These are phyloP conservation scores for Syzygium aqueum DNA, from an alignment of 345 rosid species.

Conservation along the genomic window DNA sequence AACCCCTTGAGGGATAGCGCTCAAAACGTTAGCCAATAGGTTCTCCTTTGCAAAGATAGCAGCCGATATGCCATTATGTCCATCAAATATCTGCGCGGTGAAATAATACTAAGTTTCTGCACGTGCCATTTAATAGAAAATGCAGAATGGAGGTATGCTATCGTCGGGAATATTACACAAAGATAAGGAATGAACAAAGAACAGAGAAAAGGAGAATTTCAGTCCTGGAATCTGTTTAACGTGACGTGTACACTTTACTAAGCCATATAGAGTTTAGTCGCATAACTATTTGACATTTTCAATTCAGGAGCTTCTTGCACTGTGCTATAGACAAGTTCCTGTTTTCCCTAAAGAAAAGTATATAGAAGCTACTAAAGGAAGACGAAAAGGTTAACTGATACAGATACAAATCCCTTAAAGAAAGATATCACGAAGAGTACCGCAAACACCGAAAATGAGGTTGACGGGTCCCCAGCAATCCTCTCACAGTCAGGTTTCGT, in stretches of 20 bases:
- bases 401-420: neutral
- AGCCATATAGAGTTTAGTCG: neutral
- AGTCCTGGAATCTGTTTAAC: neutral
- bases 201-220: neutral
- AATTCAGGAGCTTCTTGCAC: neutral
- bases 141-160: neutral
- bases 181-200: neutral
- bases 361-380: neutral
- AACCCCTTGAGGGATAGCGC: constrained; percentile 73
- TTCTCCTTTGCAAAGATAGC: constrained; percentile 89
- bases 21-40: constrained; percentile 71
- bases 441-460: constrained; percentile 94
- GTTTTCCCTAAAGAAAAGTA: neutral
- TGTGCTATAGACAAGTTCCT: neutral
- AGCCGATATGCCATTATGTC: constrained; percentile 97
- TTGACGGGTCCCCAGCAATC: constrained; percentile 64
- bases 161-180: neutral
- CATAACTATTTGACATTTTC: neutral
- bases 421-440: constrained; percentile 23
- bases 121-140: neutral
- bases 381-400: neutral
- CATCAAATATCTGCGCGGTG: constrained; percentile 71
- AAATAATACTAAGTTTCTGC: constrained; percentile 1
- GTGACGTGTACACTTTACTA: neutral
- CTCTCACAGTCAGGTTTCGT: constrained; percentile 73